Conservation (phyloP, 2,329 filamentous ascomycete species). For the Botryotinia globosa region DNA sequence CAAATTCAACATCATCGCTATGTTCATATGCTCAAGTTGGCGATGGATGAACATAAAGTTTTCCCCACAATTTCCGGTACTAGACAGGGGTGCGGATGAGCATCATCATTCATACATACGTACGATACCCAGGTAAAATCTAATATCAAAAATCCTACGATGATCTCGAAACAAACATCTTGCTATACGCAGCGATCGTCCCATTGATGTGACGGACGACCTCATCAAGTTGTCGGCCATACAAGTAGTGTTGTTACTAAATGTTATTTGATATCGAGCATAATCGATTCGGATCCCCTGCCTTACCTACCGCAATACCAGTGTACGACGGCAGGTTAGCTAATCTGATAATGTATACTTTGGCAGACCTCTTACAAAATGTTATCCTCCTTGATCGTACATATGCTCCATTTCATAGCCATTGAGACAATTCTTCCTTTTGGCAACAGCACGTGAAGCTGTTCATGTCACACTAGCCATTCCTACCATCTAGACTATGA, state of each 20-base stretch:
- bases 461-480: too few relatives aligned
- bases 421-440: too few relatives aligned
- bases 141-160: background rate
- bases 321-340: too few relatives aligned
- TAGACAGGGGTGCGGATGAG: conserved; percentile 11
- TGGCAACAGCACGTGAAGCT: too few relatives aligned
- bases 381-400: too few relatives aligned
- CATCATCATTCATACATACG: background rate
- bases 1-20: background rate
- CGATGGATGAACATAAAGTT: conserved; percentile 6
- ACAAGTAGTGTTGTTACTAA: background rate
- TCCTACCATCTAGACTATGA: too few relatives aligned
- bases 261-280: background rate
- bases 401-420: too few relatives aligned
- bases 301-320: too few relatives aligned
- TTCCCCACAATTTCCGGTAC: conserved; percentile 15
- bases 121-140: background rate
- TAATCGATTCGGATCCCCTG: background rate
- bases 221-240: background rate
- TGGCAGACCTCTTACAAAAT: too few relatives aligned
- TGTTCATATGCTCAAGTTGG: conserved; percentile 2
- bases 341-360: too few relatives aligned
- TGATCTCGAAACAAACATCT: background rate
- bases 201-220: background rate
- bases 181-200: background rate